Percentiles rank a stretch among this genome's conserved stretches.
Evolutionary conservation across 306 rosid species (phyloP).

Genomic region (Cyamopsis tetragonoloba): DNA sequence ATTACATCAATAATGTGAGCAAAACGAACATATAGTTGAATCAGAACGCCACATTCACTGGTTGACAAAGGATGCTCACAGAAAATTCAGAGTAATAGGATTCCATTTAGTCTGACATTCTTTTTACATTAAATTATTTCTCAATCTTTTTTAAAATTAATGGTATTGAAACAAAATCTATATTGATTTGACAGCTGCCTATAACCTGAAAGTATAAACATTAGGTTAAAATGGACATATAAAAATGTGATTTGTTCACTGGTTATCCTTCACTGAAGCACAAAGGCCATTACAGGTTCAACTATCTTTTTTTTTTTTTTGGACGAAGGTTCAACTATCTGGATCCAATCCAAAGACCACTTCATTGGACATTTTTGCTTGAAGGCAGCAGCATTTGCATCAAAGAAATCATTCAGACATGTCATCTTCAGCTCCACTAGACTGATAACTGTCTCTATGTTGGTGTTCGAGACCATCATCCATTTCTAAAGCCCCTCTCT

Average conservation of each 20-base stretch:
- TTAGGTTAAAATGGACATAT: constrained; percentile 25
- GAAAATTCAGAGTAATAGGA: constrained; percentile 1
- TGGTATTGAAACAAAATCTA: constrained; percentile 32
- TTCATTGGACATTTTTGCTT: constrained; percentile 16
- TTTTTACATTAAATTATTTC: constrained; percentile 33
- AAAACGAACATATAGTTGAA: not conserved
- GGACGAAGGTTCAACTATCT: constrained; percentile 18
- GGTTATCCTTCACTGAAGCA: constrained; percentile 22
- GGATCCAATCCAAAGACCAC: constrained; percentile 19
- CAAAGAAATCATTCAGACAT: constrained; percentile 60
- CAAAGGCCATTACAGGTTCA: constrained; percentile 1
- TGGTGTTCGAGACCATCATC: constrained; percentile 69
- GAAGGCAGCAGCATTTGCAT: constrained; percentile 25
- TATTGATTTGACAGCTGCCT: constrained; percentile 30
- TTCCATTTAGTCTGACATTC: constrained; percentile 20
- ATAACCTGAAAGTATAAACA: constrained; percentile 32
- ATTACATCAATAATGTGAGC: not conserved
- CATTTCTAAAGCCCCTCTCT: constrained; percentile 51
- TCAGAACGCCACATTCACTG: not conserved
- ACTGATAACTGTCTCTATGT: constrained; percentile 60
- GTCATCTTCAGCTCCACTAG: constrained; percentile 88
- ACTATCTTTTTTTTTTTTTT: too few species aligned
- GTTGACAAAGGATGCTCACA: not conserved
- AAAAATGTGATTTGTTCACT: constrained; percentile 16
- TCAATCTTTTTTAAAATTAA: constrained; percentile 18